Percentiles rank a stretch among this genome's conserved stretches.
phyloP scores from a whole-genome alignment of 2,329 filamentous ascomycete species.

The Neophaeococcomyces mojaviensis region DNA sequence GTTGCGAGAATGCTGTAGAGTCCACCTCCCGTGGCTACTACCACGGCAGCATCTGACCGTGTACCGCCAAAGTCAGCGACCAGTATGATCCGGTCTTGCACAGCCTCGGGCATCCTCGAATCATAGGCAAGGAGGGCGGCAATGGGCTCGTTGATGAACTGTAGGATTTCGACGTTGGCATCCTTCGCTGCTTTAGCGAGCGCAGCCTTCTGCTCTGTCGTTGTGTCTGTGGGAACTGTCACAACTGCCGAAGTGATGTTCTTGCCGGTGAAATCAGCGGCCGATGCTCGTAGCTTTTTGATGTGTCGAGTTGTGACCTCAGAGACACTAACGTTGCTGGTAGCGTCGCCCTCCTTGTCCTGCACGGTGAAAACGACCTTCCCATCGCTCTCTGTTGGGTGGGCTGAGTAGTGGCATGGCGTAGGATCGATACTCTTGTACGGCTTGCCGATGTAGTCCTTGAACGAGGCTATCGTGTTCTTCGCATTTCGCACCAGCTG shows the following conservation, averaged over 20 bases:
- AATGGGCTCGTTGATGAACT: slow-evolving; percentile 86
- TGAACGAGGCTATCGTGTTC: slow-evolving; percentile 93
- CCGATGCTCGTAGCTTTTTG: slow-evolving; percentile 70
- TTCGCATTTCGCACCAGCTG: slow-evolving; percentile 86
- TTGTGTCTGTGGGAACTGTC: slow-evolving; percentile 88
- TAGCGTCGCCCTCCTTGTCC: slow-evolving; percentile 60
- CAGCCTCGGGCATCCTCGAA: slow-evolving; percentile 65
- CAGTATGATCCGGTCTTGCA: slow-evolving; percentile 80
- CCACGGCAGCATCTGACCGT: slow-evolving; percentile 80
- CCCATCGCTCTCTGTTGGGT: slow-evolving; percentile 67
- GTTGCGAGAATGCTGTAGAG: slow-evolving; percentile 95
- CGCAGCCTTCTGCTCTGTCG: slow-evolving; percentile 75
- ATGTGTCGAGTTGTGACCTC: slow-evolving; percentile 82
- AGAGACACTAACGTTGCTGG: slow-evolving; percentile 65
- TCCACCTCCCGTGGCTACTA: slow-evolving; percentile 75
- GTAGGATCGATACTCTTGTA: slow-evolving; percentile 93
- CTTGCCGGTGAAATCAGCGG: slow-evolving; percentile 87
- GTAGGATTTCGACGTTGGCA: slow-evolving; percentile 79
- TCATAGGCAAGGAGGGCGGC: slow-evolving; percentile 87
- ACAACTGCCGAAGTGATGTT: slow-evolving; percentile 91
- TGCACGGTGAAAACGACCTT: slow-evolving; percentile 74
- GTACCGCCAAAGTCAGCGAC: slow-evolving; percentile 91
- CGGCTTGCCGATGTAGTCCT: slow-evolving; percentile 92
- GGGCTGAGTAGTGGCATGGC: slow-evolving; percentile 85
- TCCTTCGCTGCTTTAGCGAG: slow-evolving; percentile 69